Evolutionary conservation across 768 basidiomycete species (phyloP), one percentile per base, ranked within the genome.

Genomic region (Macrolepiota dolichaula): DNA sequence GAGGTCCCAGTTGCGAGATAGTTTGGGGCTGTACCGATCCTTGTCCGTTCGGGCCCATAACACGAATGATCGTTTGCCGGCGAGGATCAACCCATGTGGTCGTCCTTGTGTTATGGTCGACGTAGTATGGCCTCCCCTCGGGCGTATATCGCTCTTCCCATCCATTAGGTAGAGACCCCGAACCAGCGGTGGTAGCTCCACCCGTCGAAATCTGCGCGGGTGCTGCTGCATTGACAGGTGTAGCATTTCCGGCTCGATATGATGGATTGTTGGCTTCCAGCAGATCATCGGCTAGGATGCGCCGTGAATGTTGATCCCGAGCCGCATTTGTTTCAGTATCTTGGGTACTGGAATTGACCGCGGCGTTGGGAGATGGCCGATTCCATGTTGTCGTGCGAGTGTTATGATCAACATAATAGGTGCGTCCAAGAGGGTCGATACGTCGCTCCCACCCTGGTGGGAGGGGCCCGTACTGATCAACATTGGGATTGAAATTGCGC

Each of bases 1-100:
- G 76, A 29, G 97, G 97, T 2, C 97, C 97, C 24, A 99, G 89
- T 71, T 98, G 96, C 11, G 93, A 92, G 59, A 98, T 96, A 10
- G 95, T 90, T 73, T 98, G 96, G 9, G 95, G 94, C 72, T 98
- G 96, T 4, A 90, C 85, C 15, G 94, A 77, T 65, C 91, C 91
- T 74, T 92, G 92, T 11, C 96, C 95, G 68, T 86, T 87, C 22
- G 95, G 94, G 19, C 94, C 96, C 88, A 98, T 92, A 51, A 98
- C 96, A 64, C 96, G 94, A 62, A 98, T 90, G 63, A 98, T 85
- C 11, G 95, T 94, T 77, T 98, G 97, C 50, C 97, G 87, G 53
- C 97, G 90, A 40, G 97, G 97, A 72, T 99, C 97, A 24, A 98
- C 96, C 97, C 97, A 99, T n/a, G 97, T 99, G 35, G 97, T 98